Base-by-base conservation (phyloP, 2,329 filamentous ascomycete genomes). In the Emergomyces africanus region DNA sequence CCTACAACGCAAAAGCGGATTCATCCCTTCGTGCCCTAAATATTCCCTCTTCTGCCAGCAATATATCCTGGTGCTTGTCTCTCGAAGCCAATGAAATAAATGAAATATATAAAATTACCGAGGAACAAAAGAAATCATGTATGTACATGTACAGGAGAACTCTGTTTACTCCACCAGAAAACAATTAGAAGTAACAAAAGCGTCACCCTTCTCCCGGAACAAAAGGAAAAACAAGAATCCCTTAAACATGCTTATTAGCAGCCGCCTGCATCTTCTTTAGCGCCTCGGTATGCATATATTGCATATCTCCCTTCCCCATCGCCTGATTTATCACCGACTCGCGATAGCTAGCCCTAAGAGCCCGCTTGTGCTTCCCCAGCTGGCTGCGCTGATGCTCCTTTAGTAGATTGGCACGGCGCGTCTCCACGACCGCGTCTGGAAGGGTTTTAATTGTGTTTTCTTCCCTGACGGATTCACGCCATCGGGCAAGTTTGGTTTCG, bases 231-330 rank as follows among this genome's bases (percentile, higher is more conserved):
- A 33, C 5, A 12, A 25, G 20, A 44, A 23, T 41, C 41, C 59
- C 51, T 57, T 65, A 68, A 28, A 66, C 61, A 51, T 65, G 65
- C 53, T 68, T 71, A 62, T 81, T 81, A 0, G 80, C 81, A 54
- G 75, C 72, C 15, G 79, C 78, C 69, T 96, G 90, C 85, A 96
- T 87, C 70, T 80, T 85, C 63, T 87, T 80, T 81, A 96, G 81
- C 0, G 87, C 88, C 63, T 91, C 86, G 23, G 87, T 81, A 70
- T 96, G 91, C 25, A 85, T 80, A 51, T 88, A 86, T 57, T 88
- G 77, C 77, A 95, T 81, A 63, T 87, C 83, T 0, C 86, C 85
- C 18, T 82, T 84, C 58, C 89, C 80, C 87, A 95, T 94, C 64
- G 83, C 80, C 70, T 86, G 83, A 64, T 90, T 87, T 66, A 90